Conservation (phyloP, 2,329 filamentous ascomycete species). For the Fusarium protoensiforme region DNA sequence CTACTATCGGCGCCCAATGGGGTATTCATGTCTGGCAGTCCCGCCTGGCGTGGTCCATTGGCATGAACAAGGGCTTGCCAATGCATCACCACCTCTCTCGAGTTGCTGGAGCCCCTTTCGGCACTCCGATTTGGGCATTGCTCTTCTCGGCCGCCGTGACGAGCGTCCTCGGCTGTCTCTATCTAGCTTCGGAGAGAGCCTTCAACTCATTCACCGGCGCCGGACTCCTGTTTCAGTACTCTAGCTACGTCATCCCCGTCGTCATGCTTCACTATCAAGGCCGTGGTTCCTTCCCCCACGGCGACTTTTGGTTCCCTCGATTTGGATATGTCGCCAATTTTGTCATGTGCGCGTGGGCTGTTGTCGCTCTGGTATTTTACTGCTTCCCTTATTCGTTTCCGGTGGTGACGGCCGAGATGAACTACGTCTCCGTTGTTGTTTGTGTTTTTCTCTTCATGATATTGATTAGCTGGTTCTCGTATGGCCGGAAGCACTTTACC, state of each 20-base stretch:
- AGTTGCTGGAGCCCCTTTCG: background rate
- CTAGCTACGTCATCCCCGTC: background rate
- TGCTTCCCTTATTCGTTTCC: background rate
- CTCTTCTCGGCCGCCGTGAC: background rate
- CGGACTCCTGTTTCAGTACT: background rate
- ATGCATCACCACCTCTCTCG: background rate
- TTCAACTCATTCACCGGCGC: slow-evolving; percentile 3
- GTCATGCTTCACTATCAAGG: background rate
- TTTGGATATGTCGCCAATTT: background rate
- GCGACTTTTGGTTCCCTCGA: slow-evolving; percentile 3
- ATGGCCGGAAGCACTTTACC: background rate
- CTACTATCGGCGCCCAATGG: background rate
- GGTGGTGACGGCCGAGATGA: background rate
- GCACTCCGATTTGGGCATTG: background rate
- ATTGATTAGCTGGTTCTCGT: background rate
- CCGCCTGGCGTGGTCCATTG: slow-evolving; percentile 5
- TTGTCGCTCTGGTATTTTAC: background rate
- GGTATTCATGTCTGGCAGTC: slow-evolving; percentile 10
- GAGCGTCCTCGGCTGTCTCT: background rate
- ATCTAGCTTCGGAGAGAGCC: background rate
- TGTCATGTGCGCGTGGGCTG: background rate
- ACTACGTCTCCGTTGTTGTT: slow-evolving; percentile 6
- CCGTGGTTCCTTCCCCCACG: background rate
- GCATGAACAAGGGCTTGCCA: slow-evolving; percentile 1
- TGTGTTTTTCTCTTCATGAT: background rate